These are phyloP conservation scores for Teratosphaeria viscida DNA, from an alignment of 2,329 filamentous ascomycete genomes.

Conservation along the genomic window DNA sequence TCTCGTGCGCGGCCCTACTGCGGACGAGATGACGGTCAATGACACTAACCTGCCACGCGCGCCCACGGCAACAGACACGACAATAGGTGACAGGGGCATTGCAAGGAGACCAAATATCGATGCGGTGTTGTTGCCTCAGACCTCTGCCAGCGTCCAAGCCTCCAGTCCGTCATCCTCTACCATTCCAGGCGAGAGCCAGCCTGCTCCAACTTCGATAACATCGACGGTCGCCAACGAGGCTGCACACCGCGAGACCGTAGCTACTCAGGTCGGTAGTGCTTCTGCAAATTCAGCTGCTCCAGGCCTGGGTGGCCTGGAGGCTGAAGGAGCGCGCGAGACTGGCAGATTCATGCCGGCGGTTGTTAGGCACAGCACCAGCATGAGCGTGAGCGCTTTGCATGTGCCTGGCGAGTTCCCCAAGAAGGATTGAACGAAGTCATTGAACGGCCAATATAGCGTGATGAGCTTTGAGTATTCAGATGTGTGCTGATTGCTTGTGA, in stretches of 20 bases:
- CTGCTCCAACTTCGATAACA: not conserved
- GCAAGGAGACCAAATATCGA: not conserved
- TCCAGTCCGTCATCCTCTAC: not conserved
- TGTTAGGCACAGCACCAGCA: constrained; percentile 35
- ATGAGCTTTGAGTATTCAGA: not conserved
- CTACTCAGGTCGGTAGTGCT: not conserved
- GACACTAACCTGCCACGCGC: not conserved
- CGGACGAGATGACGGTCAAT: not conserved
- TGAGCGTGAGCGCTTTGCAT: constrained; percentile 53
- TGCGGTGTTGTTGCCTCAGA: not conserved
- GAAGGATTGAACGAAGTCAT: not conserved
- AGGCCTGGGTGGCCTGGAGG: constrained; percentile 22
- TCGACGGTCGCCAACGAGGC: constrained; percentile 1
- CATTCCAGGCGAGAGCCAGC: not conserved
- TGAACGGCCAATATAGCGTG: not conserved
- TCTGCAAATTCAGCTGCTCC: not conserved
- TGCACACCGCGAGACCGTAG: not conserved
- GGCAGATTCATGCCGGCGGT: constrained; percentile 38
- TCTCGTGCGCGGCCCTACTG: not conserved
- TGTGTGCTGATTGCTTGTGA: not conserved
- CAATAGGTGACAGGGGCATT: not conserved
- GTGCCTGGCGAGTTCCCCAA: constrained; percentile 53
- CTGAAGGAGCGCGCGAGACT: constrained; percentile 24
- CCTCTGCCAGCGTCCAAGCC: not conserved
- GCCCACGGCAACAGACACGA: not conserved